Base-by-base conservation (phyloP, 768 basidiomycete genomes). In the Suillus cothurnatus region DNA sequence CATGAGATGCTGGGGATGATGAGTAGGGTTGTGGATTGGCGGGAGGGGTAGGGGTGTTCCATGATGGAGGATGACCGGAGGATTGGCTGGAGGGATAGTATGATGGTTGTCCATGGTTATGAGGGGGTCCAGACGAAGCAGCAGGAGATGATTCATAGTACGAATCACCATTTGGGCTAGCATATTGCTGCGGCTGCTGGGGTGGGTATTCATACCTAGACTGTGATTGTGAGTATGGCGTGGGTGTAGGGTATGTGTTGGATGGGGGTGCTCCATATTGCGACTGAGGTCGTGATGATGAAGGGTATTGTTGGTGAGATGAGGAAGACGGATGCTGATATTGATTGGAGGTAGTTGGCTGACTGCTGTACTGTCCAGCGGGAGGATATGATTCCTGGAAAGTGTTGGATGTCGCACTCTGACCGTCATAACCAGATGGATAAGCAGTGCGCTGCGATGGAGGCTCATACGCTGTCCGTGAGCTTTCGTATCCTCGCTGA, bases 401-500 rank as follows among this genome's bases (percentile, higher is more conserved):
- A n/a, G 66, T 62, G 23, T 73, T 59, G 55, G 62, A 65, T 43
- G 39, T 41, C 34, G 58, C 58, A 41, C 38, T 53, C 50, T 65
- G 66, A 7, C 74, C 70, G 52, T 77, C 74, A 23, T 73, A 76
- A 3, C 67, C 49, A 4, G 66, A 39, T 32, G 14, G 72, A 53
- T 76, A 75, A 17, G 70, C 61, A 19, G 64, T 49, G 28, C 73
- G 70, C 0, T 61, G 71, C 56, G 71, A 66, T 69, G 66, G 71
- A 28, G 66, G 66, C 64, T 64, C 78, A 65, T 76, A 76, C 26
- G 66, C 57, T 9, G 55, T 61, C 38, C 72, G 68, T 9, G 74
- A 66, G 31, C 73, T 71, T 28, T 76, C 77, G 9, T 73, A 73
- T 15, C 76, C 73, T 6, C 74, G 74, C 23, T 76, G 74, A n/a